Base-by-base conservation (phyloP, 495 filamentous ascomycete genomes). In the Podospora pseudopauciseta region DNA sequence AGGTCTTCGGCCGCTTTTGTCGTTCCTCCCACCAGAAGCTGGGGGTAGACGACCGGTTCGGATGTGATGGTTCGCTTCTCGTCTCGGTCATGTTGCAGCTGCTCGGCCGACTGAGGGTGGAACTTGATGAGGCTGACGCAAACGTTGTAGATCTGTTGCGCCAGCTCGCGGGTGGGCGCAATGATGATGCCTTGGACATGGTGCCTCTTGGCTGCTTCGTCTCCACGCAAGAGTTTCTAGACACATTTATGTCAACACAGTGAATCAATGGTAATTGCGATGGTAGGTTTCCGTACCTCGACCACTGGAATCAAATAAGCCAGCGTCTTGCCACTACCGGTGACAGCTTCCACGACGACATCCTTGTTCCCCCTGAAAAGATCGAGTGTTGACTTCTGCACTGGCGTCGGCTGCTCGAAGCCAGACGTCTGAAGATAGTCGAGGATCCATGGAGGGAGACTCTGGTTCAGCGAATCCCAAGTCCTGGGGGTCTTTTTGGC, bases 311-410 rank as follows among this genome's bases (percentile, higher is more conserved):
- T 91, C 60, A 99, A 78, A 73, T 95, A 98, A 2, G 93, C 90
- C 56, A 97, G 80, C 0, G 95, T 98, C 79, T 99, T 99, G 58
- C 95, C 95, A 74, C 91, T 95, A 7, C 96, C 95, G 2, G 95
- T 99, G 7, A 97, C 95, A 2, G 95, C 96, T 85, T 97, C 94
- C 30, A 97, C 94, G 3, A 98, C 94, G 0, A 98, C 94, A 80
- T 98, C 95, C 73, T 97, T 97, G 78, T 98, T 92, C 7, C 88
- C 89, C 80, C 92, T 88, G 77, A 97, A 96, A 18, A 97, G 85
- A 13, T 94, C 94, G 70, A 98, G 92, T 18, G 90, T 90, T n/a
- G 91, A 94, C 26, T 93, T 92, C 77, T 99, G 95, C 18, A 97
- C 95, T 1, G 95, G 95, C 3, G 95, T 99, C 81, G 94, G 96